Conservation (phyloP, 441 rosid species). For the Dalechampia spathulata region DNA sequence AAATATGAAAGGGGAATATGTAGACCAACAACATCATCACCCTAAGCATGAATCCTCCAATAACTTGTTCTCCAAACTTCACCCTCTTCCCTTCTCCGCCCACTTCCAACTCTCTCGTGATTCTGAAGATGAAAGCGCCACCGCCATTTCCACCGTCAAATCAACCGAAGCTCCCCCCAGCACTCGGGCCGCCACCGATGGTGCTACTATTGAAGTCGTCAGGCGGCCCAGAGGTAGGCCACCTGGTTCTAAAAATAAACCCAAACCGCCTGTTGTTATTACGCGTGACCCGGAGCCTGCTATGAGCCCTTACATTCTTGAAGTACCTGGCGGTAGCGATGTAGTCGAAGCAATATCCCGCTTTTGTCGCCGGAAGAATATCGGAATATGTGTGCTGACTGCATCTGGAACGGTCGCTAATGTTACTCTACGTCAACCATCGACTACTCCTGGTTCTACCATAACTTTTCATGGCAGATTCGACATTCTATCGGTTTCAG, state of each 20-base stretch:
- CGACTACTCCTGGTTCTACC: conserved; percentile 56
- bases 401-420: conserved; percentile 74
- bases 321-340: conserved; percentile 67
- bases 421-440: conserved; percentile 74
- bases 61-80: conserved; percentile 21
- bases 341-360: conserved; percentile 52
- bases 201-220: conserved; percentile 48
- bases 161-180: background rate
- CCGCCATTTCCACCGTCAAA: conserved; percentile 1
- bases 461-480: conserved; percentile 83
- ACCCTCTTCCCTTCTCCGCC: conserved; percentile 33
- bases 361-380: conserved; percentile 52
- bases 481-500: conserved; percentile 75
- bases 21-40: conserved; percentile 24
- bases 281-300: conserved; percentile 48
- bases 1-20: conserved; percentile 57
- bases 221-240: conserved; percentile 87
- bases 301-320: conserved; percentile 82
- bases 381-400: conserved; percentile 61
- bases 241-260: conserved; percentile 77
- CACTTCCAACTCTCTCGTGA: conserved; percentile 40
- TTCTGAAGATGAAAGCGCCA: no score
- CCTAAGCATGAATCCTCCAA: conserved; percentile 13
- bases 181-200: conserved; percentile 31
- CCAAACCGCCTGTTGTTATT: conserved; percentile 49